Base-by-base conservation (phyloP, 768 basidiomycete genomes). In the Dioszegia aurantiaca region DNA sequence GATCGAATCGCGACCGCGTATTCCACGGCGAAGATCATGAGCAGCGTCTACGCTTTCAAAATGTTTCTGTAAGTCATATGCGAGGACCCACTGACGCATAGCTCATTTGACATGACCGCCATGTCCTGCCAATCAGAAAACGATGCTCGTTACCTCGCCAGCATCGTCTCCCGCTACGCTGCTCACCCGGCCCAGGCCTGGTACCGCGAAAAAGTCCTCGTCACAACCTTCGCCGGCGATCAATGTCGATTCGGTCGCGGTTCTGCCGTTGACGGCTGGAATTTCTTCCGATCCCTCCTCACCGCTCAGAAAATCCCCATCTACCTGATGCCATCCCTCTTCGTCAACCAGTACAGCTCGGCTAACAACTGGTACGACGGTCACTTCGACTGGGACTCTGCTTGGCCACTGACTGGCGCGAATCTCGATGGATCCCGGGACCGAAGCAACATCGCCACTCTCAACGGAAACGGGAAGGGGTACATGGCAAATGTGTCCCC, bases 331-430 rank as follows among this genome's bases (percentile, higher is more conserved):
- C 58, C 56, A 46, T 62, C 72, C 30, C 58, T 63, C 48, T 70
- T 59, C 59, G 51, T 53, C 19, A 31, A 40, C 24, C 24, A 27
- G 4, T 53, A 39, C 36, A 45, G 49, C 28, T 67, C 70, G 39
- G 58, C 60, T 1, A 48, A 46, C 28, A 31, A 24, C 17, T 74
- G 70, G 70, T 60, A 76, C 57, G 75, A 78, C 49, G 77, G 73
- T 24, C 68, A 74, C 39, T 60, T 76, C 48, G 75, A 76, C 51
- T 91, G 86, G 86, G 88, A 91, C 72, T 82, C 82, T 26, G 89
- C 80, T 36, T 91, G 89, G 89, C 88, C 89, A 2, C 81, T 81
- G 55, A 57, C 55, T 17, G 10, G 28, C 11, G 55, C 63, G 59
- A 68, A 66, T 33, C 63, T 59, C 73, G 85, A 73, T 73, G 87